These are phyloP conservation scores for Fraxinus paxiana DNA, from an alignment of 305 asterid genomes.

Conservation along the genomic window DNA sequence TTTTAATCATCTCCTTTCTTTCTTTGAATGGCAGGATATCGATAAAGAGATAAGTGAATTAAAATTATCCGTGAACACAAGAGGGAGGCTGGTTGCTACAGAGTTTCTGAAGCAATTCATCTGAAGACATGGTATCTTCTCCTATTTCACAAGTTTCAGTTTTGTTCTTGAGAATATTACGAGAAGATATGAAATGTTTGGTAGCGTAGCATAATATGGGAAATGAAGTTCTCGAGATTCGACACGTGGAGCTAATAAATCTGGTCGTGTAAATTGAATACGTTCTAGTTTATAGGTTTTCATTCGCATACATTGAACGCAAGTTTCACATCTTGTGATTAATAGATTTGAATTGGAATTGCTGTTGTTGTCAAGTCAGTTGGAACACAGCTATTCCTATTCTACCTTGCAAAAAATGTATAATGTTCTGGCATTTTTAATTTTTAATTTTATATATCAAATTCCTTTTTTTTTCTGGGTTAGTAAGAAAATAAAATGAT, in stretches of 20 bases:
- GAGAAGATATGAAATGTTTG: constrained; percentile 3
- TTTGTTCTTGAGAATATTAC: constrained; percentile 10
- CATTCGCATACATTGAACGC: not conserved
- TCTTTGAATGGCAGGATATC: constrained; percentile 63
- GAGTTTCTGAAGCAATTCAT: constrained; percentile 95
- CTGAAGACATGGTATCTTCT: constrained; percentile 18
- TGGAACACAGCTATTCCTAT: not conserved
- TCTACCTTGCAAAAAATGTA: not conserved
- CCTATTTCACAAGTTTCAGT: not conserved
- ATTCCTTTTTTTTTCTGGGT: not conserved
- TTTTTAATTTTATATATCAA: no score
- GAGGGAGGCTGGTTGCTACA: constrained; percentile 95
- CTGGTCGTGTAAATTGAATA: not conserved
- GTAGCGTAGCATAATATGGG: not conserved
- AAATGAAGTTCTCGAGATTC: constrained; percentile 11
- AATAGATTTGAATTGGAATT: not conserved
- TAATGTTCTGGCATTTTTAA: not conserved
- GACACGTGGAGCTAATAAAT: not conserved
- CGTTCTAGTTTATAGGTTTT: not conserved
- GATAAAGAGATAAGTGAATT: constrained; percentile 93
- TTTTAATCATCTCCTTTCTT: not conserved
- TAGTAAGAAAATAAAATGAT: not conserved
- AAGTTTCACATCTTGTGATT: not conserved
- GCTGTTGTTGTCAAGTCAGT: not conserved
- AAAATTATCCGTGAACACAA: constrained; percentile 80